Conservation (phyloP, 352 stramenopile species). For the Phytophthora pinifolia region DNA sequence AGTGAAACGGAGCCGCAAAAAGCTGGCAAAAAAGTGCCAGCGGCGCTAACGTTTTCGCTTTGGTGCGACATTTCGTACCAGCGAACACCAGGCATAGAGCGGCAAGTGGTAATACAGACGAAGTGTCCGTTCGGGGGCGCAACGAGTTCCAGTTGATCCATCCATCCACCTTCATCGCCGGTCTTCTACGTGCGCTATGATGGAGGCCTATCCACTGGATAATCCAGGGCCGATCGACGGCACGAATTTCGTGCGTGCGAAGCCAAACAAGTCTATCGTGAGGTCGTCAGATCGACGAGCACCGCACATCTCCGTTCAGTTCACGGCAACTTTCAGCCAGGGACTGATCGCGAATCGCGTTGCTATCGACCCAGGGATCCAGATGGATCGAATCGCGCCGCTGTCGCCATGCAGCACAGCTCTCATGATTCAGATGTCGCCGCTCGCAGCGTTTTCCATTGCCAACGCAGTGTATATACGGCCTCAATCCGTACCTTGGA, state of each 20-base stretch:
- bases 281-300: slow-evolving; percentile 23
- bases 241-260: slow-evolving; percentile 26
- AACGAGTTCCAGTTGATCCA: neutral
- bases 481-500: too few species aligned
- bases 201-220: slow-evolving; percentile 7
- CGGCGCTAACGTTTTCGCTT: too few species aligned
- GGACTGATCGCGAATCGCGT: too few species aligned
- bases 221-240: neutral
- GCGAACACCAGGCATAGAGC: neutral
- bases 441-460: too few species aligned
- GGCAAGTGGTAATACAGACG: neutral
- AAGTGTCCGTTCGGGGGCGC: neutral
- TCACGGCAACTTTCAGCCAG: slow-evolving; percentile 3
- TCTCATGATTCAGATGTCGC: too few species aligned
- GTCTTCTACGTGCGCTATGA: slow-evolving; percentile 3
- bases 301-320: slow-evolving; percentile 4
- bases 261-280: slow-evolving; percentile 24
- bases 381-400: too few species aligned
- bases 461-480: too few species aligned
- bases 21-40: too few species aligned
- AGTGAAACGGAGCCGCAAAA: too few species aligned
- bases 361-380: too few species aligned
- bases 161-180: neutral
- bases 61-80: neutral
- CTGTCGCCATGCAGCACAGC: too few species aligned